Percentiles rank a stretch among this genome's conserved stretches.
Evolutionary conservation across 257 asterid species (phyloP).

Genomic region (Thymus quinquecostatus): DNA sequence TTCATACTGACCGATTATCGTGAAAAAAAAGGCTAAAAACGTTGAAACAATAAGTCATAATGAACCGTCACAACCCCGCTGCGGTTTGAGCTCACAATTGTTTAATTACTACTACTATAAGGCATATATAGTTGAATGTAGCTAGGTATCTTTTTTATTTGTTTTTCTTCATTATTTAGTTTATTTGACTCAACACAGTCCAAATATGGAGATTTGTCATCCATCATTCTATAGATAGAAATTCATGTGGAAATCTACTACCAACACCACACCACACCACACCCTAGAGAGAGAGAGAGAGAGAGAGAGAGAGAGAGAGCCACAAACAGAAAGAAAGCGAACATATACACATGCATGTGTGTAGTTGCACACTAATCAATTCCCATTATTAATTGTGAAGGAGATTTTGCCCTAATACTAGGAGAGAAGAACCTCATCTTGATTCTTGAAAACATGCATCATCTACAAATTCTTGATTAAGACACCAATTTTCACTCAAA

Average conservation of each 20-base stretch:
- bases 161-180: neutral
- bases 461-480: constrained; percentile 14
- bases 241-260: neutral
- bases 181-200: neutral
- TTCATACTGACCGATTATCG: too few species aligned
- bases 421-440: too few species aligned
- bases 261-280: neutral
- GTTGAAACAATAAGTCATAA: too few species aligned
- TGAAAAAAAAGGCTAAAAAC: too few species aligned
- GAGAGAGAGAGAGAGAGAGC: neutral
- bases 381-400: too few species aligned
- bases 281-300: neutral
- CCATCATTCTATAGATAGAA: neutral
- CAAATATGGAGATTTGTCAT: neutral
- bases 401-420: too few species aligned
- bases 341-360: too few species aligned
- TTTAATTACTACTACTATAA: neutral
- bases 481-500: constrained; percentile 18
- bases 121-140: neutral
- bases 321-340: neutral
- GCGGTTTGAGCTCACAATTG: neutral
- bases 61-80: neutral
- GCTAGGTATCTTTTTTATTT: too few species aligned
- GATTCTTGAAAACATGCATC: too few species aligned
- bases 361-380: too few species aligned